Percentiles rank a stretch among this genome's conserved stretches.
phyloP scores from a whole-genome alignment of 139 green algal species.

The Raphidocelis subcapitata region DNA sequence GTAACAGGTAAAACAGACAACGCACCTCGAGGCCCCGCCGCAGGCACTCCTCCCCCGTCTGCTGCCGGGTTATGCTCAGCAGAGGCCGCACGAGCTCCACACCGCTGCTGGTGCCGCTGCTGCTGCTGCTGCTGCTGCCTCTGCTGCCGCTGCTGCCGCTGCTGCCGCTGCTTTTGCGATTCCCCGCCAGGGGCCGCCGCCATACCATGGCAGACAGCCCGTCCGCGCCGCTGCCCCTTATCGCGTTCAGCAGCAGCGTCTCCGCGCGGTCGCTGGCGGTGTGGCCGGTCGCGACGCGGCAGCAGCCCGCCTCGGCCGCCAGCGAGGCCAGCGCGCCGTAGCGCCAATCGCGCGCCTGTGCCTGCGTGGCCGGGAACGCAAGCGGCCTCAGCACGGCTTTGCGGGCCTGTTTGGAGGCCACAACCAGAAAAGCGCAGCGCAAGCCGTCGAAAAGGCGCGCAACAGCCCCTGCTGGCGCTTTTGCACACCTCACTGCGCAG shows the following conservation, averaged over 20 bases:
- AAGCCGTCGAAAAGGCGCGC: too few species aligned
- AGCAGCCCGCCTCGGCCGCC: conserved; percentile 21
- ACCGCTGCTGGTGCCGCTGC: neutral
- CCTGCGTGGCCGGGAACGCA: neutral
- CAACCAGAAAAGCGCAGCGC: too few species aligned
- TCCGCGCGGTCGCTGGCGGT: conserved; percentile 51
- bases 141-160: neutral
- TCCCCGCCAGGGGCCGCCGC: neutral
- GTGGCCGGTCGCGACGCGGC: conserved; percentile 27
- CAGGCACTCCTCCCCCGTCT: conserved; percentile 27
- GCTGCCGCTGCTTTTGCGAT: neutral
- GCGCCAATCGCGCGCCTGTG: conserved; percentile 30
- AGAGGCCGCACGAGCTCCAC: conserved; percentile 40
- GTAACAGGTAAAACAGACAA: neutral
- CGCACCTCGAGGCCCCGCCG: conserved; percentile 5
- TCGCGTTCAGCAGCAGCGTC: conserved; percentile 49
- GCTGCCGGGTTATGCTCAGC: conserved; percentile 28
- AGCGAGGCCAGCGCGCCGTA: conserved; percentile 24
- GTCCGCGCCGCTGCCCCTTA: conserved; percentile 28
- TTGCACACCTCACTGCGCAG: neutral
- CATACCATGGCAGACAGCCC: conserved; percentile 24
- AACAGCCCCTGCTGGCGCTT: neutral
- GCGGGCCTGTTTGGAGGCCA: too few species aligned
- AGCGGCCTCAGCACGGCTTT: too few species aligned
- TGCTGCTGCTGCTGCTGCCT: neutral